phyloP scores from a whole-genome alignment of 2,329 filamentous ascomycete genomes.

The Colletotrichum melonis region DNA sequence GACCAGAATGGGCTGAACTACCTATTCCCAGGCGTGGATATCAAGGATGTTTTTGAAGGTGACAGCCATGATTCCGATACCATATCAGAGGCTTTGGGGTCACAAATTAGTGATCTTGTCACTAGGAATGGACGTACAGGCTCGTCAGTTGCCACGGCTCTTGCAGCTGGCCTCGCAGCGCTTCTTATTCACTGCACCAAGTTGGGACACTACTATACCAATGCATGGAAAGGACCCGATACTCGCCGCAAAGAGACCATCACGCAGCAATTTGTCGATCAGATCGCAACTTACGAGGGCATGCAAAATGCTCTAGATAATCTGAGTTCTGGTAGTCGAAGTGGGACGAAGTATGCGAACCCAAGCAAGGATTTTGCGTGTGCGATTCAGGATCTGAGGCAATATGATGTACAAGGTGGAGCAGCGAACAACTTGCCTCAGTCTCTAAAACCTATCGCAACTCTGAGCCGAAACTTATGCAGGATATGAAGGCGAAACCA shows the following conservation, averaged over 20 bases:
- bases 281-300: not conserved
- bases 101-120: not conserved
- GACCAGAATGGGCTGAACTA: conserved; percentile 40
- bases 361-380: not conserved
- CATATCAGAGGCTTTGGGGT: not conserved
- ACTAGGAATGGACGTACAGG: conserved; percentile 27
- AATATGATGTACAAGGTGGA: not conserved
- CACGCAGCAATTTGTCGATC: not conserved
- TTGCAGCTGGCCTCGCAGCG: conserved; percentile 45
- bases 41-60: conserved; percentile 11
- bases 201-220: conserved; percentile 34
- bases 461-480: not conserved
- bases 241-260: not conserved
- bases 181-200: conserved; percentile 45
- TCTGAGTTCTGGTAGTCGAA: not conserved
- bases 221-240: not conserved
- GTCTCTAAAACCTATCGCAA: not conserved
- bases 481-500: not conserved
- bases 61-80: not conserved
- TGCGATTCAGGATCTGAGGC: not conserved
- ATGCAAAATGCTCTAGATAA: not conserved
- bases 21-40: conserved; percentile 43
- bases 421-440: not conserved
- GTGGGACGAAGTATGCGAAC: not conserved
- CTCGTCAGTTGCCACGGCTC: conserved; percentile 44